These are phyloP conservation scores for Eimeria acervulina DNA, from an alignment of 169 alveolate genomes.

Conservation along the genomic window DNA sequence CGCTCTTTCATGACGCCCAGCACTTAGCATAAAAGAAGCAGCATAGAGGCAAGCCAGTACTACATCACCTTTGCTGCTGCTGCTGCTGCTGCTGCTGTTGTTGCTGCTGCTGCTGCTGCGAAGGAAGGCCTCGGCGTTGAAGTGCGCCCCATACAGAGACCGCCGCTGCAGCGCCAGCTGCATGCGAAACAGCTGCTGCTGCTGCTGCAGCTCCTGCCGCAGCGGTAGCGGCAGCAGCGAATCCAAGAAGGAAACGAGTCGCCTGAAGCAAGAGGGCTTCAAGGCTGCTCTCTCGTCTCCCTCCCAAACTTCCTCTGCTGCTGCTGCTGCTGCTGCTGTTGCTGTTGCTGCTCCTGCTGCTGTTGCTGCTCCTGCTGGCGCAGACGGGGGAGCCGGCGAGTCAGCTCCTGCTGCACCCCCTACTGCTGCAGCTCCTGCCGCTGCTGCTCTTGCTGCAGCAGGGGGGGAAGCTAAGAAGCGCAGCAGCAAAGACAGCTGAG, in stretches of 20 bases:
- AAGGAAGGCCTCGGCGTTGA: constrained; percentile 8
- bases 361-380: constrained; percentile 13
- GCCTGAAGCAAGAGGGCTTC: background rate
- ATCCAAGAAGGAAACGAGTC: background rate
- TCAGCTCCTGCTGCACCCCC: background rate
- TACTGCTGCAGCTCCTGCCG: no score
- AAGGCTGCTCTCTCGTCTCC: background rate
- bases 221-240: constrained; percentile 32
- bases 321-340: constrained; percentile 19
- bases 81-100: constrained; percentile 46
- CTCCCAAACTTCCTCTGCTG: background rate
- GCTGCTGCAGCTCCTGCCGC: constrained; percentile 5
- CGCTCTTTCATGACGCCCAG: background rate
- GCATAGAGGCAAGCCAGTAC: constrained; percentile 25
- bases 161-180: constrained; percentile 33
- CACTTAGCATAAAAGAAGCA: background rate
- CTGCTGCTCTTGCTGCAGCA: constrained; percentile 1
- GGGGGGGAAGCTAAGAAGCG: constrained; percentile 30
- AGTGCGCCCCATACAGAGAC: constrained; percentile 15
- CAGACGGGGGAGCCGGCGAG: background rate
- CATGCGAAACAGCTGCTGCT: constrained; percentile 43
- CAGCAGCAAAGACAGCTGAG: constrained; percentile 28
- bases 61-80: constrained; percentile 34
- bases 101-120: constrained; percentile 3
- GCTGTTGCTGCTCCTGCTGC: background rate